phyloP scores from a whole-genome alignment of 139 green algal species.

The Chlorella sp. region DNA sequence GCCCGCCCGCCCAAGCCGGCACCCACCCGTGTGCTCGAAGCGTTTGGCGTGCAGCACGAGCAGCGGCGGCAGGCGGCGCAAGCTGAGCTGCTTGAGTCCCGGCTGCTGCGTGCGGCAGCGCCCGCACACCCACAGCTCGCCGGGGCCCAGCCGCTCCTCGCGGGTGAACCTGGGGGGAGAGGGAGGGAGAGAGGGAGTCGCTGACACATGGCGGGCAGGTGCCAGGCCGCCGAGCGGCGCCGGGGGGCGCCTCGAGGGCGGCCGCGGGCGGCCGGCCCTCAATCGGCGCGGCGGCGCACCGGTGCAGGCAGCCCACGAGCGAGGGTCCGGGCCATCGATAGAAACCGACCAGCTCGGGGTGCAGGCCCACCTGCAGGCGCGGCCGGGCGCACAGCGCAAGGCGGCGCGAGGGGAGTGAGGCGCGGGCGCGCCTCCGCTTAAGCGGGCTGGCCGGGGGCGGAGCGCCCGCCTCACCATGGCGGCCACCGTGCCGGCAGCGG shows the following conservation, averaged over 20 bases:
- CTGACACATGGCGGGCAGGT: too few relatives aligned
- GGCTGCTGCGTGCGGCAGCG: slow-evolving; percentile 39
- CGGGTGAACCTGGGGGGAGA: too few relatives aligned
- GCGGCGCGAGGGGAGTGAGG: too few relatives aligned
- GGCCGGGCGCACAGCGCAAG: not conserved
- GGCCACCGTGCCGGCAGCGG: not conserved
- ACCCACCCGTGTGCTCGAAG: slow-evolving; percentile 74
- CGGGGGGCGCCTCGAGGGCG: too few relatives aligned
- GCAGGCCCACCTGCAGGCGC: slow-evolving; percentile 1
- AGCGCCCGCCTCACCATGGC: not conserved
- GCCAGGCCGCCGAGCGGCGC: too few relatives aligned
- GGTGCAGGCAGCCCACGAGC: slow-evolving; percentile 73
- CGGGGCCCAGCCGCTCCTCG: slow-evolving; percentile 52
- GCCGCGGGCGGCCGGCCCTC: too few relatives aligned
- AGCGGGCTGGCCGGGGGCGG: not conserved
- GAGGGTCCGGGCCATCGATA: slow-evolving; percentile 37
- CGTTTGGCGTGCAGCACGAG: slow-evolving; percentile 91
- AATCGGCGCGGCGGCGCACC: too few relatives aligned
- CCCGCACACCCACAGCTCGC: slow-evolving; percentile 60
- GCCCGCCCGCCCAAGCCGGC: not conserved
- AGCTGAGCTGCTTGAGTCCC: slow-evolving; percentile 87
- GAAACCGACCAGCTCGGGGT: slow-evolving; percentile 30
- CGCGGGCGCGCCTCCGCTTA: too few relatives aligned
- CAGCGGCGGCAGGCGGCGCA: slow-evolving; percentile 79
- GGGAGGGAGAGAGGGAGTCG: too few relatives aligned